Conservation (phyloP, 2,329 filamentous ascomycete species). For the Fusarium sambucinum region DNA sequence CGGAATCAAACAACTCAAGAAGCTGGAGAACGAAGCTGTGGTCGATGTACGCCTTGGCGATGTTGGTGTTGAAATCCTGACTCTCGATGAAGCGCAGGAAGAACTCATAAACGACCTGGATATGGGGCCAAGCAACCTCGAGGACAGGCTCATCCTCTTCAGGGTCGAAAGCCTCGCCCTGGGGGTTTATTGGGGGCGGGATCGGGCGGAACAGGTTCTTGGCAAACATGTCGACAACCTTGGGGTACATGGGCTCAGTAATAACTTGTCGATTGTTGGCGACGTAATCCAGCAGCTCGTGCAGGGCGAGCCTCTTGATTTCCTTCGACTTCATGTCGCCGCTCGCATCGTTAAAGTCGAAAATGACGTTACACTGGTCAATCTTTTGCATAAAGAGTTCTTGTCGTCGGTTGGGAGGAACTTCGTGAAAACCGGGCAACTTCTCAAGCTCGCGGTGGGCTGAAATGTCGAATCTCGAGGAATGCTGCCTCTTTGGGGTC, state of each 20-base stretch:
- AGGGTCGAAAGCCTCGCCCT: constrained; percentile 97
- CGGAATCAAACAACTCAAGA: constrained; percentile 97
- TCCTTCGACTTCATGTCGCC: constrained; percentile 99
- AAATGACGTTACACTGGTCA: constrained; percentile 99
- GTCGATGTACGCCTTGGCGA: constrained; percentile 98
- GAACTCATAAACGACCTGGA: constrained; percentile 99
- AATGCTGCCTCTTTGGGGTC: constrained; percentile 96
- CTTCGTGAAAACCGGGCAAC: constrained; percentile 96
- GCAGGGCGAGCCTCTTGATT: constrained; percentile 95
- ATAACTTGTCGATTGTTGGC: constrained; percentile 99
- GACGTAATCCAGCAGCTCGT: constrained; percentile 97
- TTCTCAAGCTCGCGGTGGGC: constrained; percentile 97
- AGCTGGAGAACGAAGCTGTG: constrained; percentile 97
- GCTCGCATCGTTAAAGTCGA: constrained; percentile 98
- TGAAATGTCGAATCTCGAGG: constrained; percentile 97
- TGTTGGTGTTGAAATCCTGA: constrained; percentile 99
- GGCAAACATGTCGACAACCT: constrained; percentile 98
- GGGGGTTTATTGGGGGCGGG: constrained; percentile 95
- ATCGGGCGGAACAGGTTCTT: constrained; percentile 99
- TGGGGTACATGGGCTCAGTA: constrained; percentile 98
- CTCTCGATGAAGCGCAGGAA: constrained; percentile 99
- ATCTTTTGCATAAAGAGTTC: constrained; percentile 99
- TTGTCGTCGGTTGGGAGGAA: constrained; percentile 92
- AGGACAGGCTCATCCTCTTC: constrained; percentile 98
- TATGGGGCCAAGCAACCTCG: constrained; percentile 98